phyloP scores from a whole-genome alignment of 352 stramenopile species.

The Phytophthora fragariae region DNA sequence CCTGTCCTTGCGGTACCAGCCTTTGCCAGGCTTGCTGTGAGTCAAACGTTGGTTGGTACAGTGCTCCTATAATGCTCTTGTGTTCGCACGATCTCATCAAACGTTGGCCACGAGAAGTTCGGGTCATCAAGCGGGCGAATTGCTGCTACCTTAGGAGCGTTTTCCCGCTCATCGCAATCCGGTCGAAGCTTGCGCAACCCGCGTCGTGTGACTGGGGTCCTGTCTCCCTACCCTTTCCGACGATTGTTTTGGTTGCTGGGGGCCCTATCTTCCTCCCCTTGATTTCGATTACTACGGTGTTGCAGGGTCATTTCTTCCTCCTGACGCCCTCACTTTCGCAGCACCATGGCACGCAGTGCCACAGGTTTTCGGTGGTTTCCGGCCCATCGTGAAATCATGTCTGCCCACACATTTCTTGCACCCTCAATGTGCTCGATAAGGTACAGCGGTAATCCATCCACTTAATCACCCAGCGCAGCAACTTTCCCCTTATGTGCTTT shows the following conservation, averaged over 20 bases:
- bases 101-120: not conserved
- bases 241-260: not conserved
- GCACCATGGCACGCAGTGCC: not conserved
- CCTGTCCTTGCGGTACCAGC: not conserved
- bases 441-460: constrained; percentile 11
- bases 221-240: constrained; percentile 8
- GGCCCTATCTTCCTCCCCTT: constrained; percentile 4
- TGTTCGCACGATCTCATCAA: not conserved
- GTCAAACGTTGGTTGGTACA: not conserved
- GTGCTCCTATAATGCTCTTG: not conserved
- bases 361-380: not conserved
- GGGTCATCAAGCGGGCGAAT: no score
- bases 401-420: constrained; percentile 13
- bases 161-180: no score
- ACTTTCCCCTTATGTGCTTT: constrained; percentile 10
- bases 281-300: no score
- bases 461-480: not conserved
- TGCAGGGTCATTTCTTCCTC: not conserved
- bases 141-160: no score
- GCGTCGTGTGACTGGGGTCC: constrained; percentile 1
- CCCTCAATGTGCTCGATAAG: constrained; percentile 15
- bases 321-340: not conserved
- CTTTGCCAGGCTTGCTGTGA: not conserved
- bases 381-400: constrained; percentile 22
- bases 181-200: no score